Conservation (phyloP, 2,329 filamentous ascomycete species). For the Aureobasidium sp. region DNA sequence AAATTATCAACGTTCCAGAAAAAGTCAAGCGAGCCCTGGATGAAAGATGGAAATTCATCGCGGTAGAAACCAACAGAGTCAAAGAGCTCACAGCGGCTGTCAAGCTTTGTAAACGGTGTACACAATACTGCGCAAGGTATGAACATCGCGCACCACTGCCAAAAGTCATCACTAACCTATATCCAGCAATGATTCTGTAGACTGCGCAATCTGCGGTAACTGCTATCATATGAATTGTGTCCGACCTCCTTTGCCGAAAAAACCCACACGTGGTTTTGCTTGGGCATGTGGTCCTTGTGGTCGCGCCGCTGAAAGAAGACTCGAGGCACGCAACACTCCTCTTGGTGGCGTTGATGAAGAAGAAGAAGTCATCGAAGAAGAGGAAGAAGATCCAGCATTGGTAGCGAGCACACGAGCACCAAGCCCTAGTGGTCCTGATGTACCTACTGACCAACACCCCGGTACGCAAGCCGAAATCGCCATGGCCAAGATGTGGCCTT, state of each 20-base stretch:
- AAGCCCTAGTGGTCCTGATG: slow-evolving; percentile 38
- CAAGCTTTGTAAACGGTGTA: slow-evolving; percentile 91
- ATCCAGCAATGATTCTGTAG: slow-evolving; percentile 79
- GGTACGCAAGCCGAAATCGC: slow-evolving; percentile 82
- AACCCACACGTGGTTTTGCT: slow-evolving; percentile 92
- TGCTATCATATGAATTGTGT: slow-evolving; percentile 99
- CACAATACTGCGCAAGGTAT: slow-evolving; percentile 83
- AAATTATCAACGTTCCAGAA: slow-evolving; percentile 92
- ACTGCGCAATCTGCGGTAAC: slow-evolving; percentile 88
- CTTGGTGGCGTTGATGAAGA: slow-evolving; percentile 55
- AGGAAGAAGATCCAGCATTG: slow-evolving; percentile 49
- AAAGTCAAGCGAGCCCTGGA: slow-evolving; percentile 94
- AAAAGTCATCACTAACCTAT: slow-evolving; percentile 20
- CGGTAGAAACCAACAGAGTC: slow-evolving; percentile 86
- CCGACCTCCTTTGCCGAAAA: slow-evolving; percentile 82
- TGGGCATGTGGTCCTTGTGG: slow-evolving; percentile 97
- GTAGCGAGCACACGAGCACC: slow-evolving; percentile 57
- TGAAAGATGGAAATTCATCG: slow-evolving; percentile 91
- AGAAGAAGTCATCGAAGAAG: slow-evolving; percentile 55
- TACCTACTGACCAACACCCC: slow-evolving; percentile 51
- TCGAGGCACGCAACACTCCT: slow-evolving; percentile 84
- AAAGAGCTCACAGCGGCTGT: slow-evolving; percentile 95
- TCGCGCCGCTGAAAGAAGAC: slow-evolving; percentile 84
- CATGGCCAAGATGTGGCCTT: slow-evolving; percentile 91
- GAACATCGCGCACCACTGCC: slow-evolving; percentile 23